phyloP scores from a whole-genome alignment of 305 asterid genomes.

The Solanum hybrid region DNA sequence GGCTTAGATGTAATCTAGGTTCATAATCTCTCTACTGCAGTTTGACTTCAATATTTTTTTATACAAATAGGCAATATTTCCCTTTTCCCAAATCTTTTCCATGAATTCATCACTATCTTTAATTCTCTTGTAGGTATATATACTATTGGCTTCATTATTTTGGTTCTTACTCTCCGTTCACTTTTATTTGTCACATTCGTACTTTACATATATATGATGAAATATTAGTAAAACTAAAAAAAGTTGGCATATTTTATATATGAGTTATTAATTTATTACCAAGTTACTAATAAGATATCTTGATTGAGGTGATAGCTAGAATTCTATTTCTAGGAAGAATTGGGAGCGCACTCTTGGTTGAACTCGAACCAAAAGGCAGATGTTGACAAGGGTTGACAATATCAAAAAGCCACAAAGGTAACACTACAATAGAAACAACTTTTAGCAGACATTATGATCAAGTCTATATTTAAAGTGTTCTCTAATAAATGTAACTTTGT shows the following conservation, averaged over 20 bases:
- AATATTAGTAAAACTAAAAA: neutral
- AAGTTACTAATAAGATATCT: neutral
- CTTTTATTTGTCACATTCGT: no score
- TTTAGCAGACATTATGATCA: neutral
- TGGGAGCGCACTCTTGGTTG: neutral
- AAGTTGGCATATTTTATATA: neutral
- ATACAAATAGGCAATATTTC: neutral
- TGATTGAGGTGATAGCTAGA: neutral
- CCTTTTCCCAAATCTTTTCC: neutral
- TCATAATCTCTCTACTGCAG: neutral
- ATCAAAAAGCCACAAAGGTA: neutral
- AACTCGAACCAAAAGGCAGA: neutral
- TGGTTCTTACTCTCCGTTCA: neutral
- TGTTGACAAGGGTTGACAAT: neutral
- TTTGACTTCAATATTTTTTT: neutral
- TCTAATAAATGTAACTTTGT: neutral
- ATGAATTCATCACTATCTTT: neutral
- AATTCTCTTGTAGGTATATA: neutral
- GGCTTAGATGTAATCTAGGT: neutral
- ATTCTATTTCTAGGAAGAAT: neutral
- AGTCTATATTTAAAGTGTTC: neutral
- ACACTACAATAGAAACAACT: no score
- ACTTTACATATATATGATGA: neutral
- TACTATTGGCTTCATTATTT: neutral
- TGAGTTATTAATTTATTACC: neutral